Percentiles rank a stretch among this genome's conserved stretches.
These are phyloP conservation scores for Penicillium thymicola DNA, from an alignment of 2,329 filamentous ascomycete genomes.

Conservation along the genomic window DNA sequence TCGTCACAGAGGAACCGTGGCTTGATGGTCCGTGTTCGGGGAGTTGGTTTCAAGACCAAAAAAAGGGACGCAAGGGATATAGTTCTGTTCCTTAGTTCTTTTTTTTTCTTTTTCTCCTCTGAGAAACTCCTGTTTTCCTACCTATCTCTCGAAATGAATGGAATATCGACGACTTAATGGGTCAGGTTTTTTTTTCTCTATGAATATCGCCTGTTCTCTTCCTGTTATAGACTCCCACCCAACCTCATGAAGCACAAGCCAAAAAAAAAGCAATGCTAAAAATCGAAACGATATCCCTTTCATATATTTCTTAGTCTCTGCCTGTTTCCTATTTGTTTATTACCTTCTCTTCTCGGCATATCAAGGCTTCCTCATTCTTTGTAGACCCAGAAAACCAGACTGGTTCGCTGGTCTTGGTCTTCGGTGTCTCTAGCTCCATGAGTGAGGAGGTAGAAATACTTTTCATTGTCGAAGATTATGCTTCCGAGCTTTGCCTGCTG, in stretches of 20 bases:
- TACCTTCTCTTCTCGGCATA: constrained; percentile 32
- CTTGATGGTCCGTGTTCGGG: constrained; percentile 26
- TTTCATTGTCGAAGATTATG: constrained; percentile 36
- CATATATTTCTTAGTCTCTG: not conserved
- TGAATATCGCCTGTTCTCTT: constrained; percentile 16
- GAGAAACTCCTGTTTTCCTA: constrained; percentile 26
- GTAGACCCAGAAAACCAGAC: constrained; percentile 24
- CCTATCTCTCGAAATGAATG: constrained; percentile 30
- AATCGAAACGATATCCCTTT: constrained; percentile 12
- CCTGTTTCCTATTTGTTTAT: not conserved
- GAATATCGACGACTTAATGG: constrained; percentile 28
- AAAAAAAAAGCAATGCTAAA: constrained; percentile 14
- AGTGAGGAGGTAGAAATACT: constrained; percentile 44
- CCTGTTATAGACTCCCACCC: constrained; percentile 16
- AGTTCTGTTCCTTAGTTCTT: constrained; percentile 16
- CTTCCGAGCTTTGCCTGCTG: constrained; percentile 48
- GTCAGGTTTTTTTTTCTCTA: constrained; percentile 19
- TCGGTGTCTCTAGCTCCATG: constrained; percentile 29
- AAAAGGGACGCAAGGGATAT: constrained; percentile 19
- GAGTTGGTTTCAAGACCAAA: constrained; percentile 22
- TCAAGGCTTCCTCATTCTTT: constrained; percentile 46
- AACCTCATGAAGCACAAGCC: constrained; percentile 13
- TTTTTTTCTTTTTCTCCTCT: constrained; percentile 22
- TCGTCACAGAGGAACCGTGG: constrained; percentile 21
- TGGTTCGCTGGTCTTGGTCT: constrained; percentile 22